These are phyloP conservation scores for Rachicladosporium sp. DNA, from an alignment of 2,329 filamentous ascomycete genomes.

Conservation along the genomic window DNA sequence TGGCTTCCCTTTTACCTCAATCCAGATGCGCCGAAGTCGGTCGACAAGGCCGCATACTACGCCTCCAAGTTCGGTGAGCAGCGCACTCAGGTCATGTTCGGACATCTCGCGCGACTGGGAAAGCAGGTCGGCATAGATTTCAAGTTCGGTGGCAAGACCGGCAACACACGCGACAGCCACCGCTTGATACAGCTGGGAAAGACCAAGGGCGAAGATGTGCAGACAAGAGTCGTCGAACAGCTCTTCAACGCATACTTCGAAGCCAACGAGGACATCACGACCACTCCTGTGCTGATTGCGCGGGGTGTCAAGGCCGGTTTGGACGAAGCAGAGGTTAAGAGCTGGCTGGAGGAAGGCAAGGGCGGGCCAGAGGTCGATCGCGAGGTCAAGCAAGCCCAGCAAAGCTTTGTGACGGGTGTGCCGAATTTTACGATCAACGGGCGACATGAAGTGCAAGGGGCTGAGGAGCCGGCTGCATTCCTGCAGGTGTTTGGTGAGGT, in stretches of 20 bases:
- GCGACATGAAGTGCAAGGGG: constrained; percentile 54
- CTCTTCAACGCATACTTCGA: constrained; percentile 48
- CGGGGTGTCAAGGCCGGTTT: constrained; percentile 33
- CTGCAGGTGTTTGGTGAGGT: constrained; percentile 52
- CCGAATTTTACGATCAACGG: constrained; percentile 65
- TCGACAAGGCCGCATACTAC: constrained; percentile 47
- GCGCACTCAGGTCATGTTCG: constrained; percentile 44
- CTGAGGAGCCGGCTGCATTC: constrained; percentile 58
- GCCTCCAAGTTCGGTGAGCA: constrained; percentile 52
- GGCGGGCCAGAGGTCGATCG: constrained; percentile 34
- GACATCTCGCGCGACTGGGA: constrained; percentile 47
- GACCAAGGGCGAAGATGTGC: constrained; percentile 38
- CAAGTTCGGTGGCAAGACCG: constrained; percentile 56
- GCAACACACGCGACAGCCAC: constrained; percentile 70
- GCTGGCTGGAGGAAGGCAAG: constrained; percentile 32
- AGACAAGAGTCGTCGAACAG: constrained; percentile 49
- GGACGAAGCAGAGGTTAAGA: constrained; percentile 28
- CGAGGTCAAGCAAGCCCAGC: constrained; percentile 32
- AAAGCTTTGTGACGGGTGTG: constrained; percentile 51
- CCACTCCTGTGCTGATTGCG: constrained; percentile 27
- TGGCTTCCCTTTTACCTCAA: constrained; percentile 78
- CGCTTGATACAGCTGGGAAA: constrained; percentile 60
- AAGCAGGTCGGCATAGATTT: constrained; percentile 59
- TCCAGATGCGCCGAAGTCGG: constrained; percentile 44
- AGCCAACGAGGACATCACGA: constrained; percentile 36